A percentile compares a stretch with the other conserved stretches of the same genome.
Conservation (phyloP, 2,329 filamentous ascomycete genomes). For the Taxawa tesnikishii region DNA sequence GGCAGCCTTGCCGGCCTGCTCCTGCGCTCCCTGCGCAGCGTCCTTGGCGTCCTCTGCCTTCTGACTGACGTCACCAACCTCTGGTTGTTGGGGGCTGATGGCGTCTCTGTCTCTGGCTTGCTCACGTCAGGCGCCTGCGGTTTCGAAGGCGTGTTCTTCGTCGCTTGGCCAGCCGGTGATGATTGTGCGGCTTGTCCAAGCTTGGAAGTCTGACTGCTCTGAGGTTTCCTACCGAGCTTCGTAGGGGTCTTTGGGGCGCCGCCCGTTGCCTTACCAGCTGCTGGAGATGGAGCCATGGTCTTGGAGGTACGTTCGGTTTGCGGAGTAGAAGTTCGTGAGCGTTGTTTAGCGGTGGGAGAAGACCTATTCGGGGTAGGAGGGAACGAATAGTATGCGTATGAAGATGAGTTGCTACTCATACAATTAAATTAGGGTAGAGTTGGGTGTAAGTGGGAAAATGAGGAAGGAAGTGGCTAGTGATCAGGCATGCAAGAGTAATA, state of each 20-base stretch:
- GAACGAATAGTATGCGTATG: conserved; percentile 40
- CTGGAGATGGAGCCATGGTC: conserved; percentile 37
- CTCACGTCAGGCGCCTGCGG: conserved; percentile 10
- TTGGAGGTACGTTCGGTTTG: conserved; percentile 15
- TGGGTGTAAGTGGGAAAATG: neutral
- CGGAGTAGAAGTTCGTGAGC: conserved; percentile 20
- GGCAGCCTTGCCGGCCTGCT: conserved; percentile 14
- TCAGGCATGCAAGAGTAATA: neutral
- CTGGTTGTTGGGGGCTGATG: conserved; percentile 19
- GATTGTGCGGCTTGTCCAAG: conserved; percentile 25
- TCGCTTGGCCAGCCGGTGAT: conserved; percentile 11
- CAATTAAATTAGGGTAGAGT: conserved; percentile 15
- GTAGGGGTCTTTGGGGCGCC: conserved; percentile 37
- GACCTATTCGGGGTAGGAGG: conserved; percentile 34
- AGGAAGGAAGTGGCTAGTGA: neutral
- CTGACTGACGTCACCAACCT: conserved; percentile 19
- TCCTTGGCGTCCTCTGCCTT: conserved; percentile 19
- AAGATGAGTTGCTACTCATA: conserved; percentile 36
- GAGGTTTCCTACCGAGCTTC: conserved; percentile 35
- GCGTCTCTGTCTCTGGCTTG: conserved; percentile 23
- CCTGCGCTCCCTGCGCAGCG: conserved; percentile 13
- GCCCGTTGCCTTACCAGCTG: conserved; percentile 34
- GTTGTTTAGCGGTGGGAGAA: conserved; percentile 18
- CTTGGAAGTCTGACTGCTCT: conserved; percentile 23
- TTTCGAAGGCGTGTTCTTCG: conserved; percentile 14